A percentile compares a stretch with the other conserved stretches of the same genome.
Conservation (phyloP, 345 rosid genomes). For the Populus ilicifolia region DNA sequence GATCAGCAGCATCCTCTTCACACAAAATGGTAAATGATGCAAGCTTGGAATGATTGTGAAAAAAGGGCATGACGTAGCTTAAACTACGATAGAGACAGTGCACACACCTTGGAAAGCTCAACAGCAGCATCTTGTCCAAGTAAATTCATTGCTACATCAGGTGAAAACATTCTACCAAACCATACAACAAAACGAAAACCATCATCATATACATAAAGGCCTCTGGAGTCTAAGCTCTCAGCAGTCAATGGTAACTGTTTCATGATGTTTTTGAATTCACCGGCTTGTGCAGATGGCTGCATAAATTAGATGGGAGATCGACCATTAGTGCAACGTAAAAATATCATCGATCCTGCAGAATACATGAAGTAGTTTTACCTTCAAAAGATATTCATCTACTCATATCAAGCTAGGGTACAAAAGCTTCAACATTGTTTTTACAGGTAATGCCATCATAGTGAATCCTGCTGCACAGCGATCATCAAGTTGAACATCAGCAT, state of each 20-base stretch:
- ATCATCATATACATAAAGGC: conserved; percentile 84
- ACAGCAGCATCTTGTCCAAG: conserved; percentile 84
- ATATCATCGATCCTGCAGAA: neutral
- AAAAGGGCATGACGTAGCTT: neutral
- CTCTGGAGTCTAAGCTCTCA: conserved; percentile 87
- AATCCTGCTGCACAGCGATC: conserved; percentile 93
- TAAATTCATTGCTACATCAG: conserved; percentile 71
- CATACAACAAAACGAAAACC: conserved; percentile 82
- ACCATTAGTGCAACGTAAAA: conserved; percentile 3
- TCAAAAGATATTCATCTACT: conserved; percentile 71
- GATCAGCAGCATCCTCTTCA: neutral
- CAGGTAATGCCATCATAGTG: conserved; percentile 96
- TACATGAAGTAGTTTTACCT: conserved; percentile 42
- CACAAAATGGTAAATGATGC: neutral
- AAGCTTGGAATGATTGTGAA: neutral
- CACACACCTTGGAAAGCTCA: conserved; percentile 84
- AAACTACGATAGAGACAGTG: neutral
- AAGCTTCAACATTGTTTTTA: conserved; percentile 73
- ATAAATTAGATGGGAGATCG: conserved; percentile 26
- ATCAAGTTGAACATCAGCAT: conserved; percentile 79
- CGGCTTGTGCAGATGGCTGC: conserved; percentile 58
- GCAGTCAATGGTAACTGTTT: conserved; percentile 68
- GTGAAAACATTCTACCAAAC: conserved; percentile 97
- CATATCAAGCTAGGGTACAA: conserved; percentile 84
- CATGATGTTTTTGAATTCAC: conserved; percentile 35